Base-by-base conservation (phyloP, 805 yeast species). In the Starmerella apicola region DNA sequence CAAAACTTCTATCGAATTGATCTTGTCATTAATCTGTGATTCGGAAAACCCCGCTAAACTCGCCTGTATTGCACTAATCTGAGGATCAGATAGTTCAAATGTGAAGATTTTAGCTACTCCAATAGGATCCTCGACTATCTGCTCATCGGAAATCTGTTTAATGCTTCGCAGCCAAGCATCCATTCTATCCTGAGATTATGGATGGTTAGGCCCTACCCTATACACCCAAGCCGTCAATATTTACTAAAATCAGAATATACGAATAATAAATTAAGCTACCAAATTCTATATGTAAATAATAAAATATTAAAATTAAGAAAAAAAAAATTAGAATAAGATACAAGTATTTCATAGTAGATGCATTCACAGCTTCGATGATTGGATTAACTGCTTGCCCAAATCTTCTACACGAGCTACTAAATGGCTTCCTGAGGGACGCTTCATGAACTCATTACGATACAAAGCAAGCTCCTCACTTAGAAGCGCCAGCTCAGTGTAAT, bases 1-100 rank as follows among this genome's bases (percentile, higher is more conserved):
- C 16, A 58, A 61, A 10, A 56, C 41, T 39, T 61, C 46, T 41
- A 42, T 37, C 3, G 55, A 31, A 48, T 62, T 44, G 49, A 51
- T 50, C 50, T 49, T 41, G 37, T 48, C 36, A 22, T 45, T 44
- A 5, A 55, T 43, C 23, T 51, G 45, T 13, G 51, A 36, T 6
- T 41, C 32, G 31, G 44, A 17, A 20, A n/a, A 36, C 33, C 48
- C 51, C 15, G 50, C 43, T 15, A 62, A 39, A 35, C 52, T 56
- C 19, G 58, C 54, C 49, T 66, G 72, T 12, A 68, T 47, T 8
- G 57, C 47, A 3, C 68, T 58, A 2, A 68, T 49, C 16, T 45
- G 52, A 2, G 65, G 62, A 38, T 59, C 54, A 3, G n/a, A 19
- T 20, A 63, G 26, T 44, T 64, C 57, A 5, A 63, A 32, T 5